Evolutionary conservation across 208 protist species (phyloP), one percentile per base, ranked within the genome.

Genomic region (Naegleria fowleri): DNA sequence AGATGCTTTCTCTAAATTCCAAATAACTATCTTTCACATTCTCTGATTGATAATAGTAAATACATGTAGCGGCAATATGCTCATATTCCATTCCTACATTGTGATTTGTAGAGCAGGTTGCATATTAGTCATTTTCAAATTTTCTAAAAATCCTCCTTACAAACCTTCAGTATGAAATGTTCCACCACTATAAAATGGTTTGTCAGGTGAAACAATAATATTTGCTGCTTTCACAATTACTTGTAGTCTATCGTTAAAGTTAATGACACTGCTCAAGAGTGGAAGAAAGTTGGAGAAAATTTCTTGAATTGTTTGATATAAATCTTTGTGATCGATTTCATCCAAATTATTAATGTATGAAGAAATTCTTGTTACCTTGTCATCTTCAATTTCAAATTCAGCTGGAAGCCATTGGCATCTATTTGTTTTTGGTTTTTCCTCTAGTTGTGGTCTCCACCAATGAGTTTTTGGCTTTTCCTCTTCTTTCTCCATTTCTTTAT

Each of bases 291-390:
- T 33, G n/a, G 15, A 41, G 19, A 67, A 75, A 1, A 89, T 41
- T 41, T 75, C n/a, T 29, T 15, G 1, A 25, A 89, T 38, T 0
- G n/a, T 19, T 0, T 40, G 29, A 41, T 55, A 75, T 29, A 89
- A 75, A 38, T 36, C 86, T 29, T 15, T 52, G 88, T 94, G 92
- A 22, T 85, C 11, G 6, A n/a, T 36, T 36, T 79, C 87, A 51
- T 94, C 43, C 39, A 94, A 67, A 90, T 94, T 94, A 86, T 94
- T 94, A 84, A 94, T 93, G 86, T 94, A 94, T 36, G 91, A 93
- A 52, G 15, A 25, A n/a, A 94, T 90, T 25, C 22, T 86, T 0
- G 16, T 7, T 19, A 94, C 93, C 25, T 84, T 22, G 87, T 91
- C 91, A 86, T 93, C 79, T 3, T 51, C 36, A 39, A 94, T 90